Percentiles rank a stretch among this genome's conserved stretches.
phyloP scores from a whole-genome alignment of 2,329 filamentous ascomycete genomes.

The Rosellinia necatrix region DNA sequence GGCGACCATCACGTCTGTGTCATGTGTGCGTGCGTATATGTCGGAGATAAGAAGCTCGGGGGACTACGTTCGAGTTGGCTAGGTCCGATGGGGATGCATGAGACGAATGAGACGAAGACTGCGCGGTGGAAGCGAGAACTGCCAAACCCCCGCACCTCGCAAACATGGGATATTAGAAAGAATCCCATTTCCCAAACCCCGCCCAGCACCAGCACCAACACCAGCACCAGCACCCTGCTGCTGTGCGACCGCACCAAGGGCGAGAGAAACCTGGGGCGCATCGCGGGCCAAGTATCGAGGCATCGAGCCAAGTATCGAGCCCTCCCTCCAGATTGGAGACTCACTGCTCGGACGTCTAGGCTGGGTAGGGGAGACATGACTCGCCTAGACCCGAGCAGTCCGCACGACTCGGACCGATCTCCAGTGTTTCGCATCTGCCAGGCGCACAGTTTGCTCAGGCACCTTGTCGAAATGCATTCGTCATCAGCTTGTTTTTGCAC shows the following conservation, averaged over 20 bases:
- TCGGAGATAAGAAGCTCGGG: no score
- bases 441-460: neutral
- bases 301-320: neutral
- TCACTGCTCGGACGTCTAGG: no score
- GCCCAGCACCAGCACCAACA: no score
- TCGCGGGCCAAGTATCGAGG: no score
- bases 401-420: neutral
- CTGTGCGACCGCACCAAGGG: constrained; percentile 8
- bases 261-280: neutral
- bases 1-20: no score
- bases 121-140: neutral
- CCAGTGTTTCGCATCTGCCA: neutral
- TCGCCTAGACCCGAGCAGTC: neutral
- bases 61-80: no score
- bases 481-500: neutral
- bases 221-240: constrained; percentile 1
- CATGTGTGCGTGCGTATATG: no score
- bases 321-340: neutral
- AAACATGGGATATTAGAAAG: constrained; percentile 18
- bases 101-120: no score
- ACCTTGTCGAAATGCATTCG: neutral
- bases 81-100: neutral
- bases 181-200: constrained; percentile 25
- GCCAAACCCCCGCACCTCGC: constrained; percentile 11
- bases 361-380: neutral